Evolutionary conservation across 257 asterid species (phyloP), one percentile per base, ranked within the genome.

Genomic region (Solanum chilense): DNA sequence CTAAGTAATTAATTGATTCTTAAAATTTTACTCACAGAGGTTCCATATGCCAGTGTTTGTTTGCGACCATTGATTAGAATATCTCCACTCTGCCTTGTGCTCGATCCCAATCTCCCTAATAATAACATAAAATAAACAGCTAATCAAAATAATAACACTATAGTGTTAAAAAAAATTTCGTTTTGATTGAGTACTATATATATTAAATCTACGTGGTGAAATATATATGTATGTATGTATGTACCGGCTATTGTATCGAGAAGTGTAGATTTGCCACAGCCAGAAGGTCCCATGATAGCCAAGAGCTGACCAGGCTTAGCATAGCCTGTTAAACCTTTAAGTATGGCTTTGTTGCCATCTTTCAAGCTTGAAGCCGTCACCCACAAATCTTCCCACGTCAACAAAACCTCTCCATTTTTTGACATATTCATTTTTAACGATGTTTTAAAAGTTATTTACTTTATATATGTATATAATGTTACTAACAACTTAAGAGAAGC

Each of bases 301-400:
- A 86, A 33, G 74, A 86, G 84, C 1, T 86, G 73, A 86, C 83
- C 60, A 45, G 84, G 83, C 74, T 27, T 49, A 0, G 87, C 87
- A 86, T 86, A 86, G 16, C 87, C 87, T 12, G 84, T 86, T 75
- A 86, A 76, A 2, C 87, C 87, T 73, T 86, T 70, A 35, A 86
- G 87, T 47, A 86, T 86, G 20, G 87, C 37, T 23, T 86, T 90
- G 37, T 42, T 74, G 6, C 88, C 90, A 12, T 83, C 81, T 45
- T 44, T 90, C 9, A 77, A 83, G 20, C 21, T 62, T 11, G 89
- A 62, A 9, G 83, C 86, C n/a, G 83, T 90, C n/a, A 91, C 92
- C 90, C 90, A 86, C 39, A 91, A 31, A 88, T 91, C 92, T 64
- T 91, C 82, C 93, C 93, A 91, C 45, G 91, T 91, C 87, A 90